Conservation (phyloP, 768 basidiomycete species). For the Lentinula lateritia region DNA sequence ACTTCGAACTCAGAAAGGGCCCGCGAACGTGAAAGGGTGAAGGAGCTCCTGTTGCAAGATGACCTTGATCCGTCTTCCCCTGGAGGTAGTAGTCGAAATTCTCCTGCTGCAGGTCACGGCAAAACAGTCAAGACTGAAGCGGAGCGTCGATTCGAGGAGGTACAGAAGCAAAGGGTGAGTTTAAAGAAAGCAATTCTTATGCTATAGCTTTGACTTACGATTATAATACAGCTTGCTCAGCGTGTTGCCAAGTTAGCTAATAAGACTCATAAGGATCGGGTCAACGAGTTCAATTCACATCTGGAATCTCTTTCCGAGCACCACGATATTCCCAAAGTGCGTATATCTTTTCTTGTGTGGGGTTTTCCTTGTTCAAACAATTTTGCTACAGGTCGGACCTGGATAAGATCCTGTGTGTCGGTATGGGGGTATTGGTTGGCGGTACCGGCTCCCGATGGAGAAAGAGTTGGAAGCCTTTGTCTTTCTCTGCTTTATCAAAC, state of each 20-base stretch:
- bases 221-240: conserved; percentile 51
- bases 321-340: conserved; percentile 90
- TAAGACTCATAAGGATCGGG: conserved; percentile 92
- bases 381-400: conserved; percentile 63
- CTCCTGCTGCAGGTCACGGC: conserved; percentile 49
- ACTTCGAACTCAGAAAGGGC: conserved; percentile 32
- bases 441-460: neutral
- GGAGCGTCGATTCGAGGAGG: conserved; percentile 83
- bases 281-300: conserved; percentile 84
- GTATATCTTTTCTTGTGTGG: conserved; percentile 10
- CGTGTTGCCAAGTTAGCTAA: conserved; percentile 71
- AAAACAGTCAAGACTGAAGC: conserved; percentile 72
- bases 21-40: conserved; percentile 40
- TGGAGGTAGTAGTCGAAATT: conserved; percentile 53
- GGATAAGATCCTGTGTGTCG: conserved; percentile 48
- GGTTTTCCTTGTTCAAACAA: conserved; percentile 11
- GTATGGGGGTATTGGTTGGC: neutral
- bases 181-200: neutral
- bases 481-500: neutral
- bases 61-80: conserved; percentile 40
- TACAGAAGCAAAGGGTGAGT: conserved; percentile 75
- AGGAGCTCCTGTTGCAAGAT: conserved; percentile 46
- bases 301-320: conserved; percentile 87
- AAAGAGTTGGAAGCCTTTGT: neutral
- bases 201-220: conserved; percentile 2